Evolutionary conservation across 805 yeast genomes (phyloP).

Genomic region (Starmera amethionina): DNA sequence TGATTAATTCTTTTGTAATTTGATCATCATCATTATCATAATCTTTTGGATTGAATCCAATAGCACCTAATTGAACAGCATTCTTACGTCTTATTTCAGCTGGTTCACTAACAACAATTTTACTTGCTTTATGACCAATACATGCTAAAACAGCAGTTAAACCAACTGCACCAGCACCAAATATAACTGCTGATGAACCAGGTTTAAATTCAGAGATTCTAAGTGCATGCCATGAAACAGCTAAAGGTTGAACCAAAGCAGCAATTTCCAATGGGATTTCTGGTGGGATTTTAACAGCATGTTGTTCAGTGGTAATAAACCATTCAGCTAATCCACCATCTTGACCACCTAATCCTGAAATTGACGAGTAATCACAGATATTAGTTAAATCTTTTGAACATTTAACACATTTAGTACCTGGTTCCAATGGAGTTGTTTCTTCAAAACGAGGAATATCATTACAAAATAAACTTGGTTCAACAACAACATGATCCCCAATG

Average conservation of each 20-base stretch:
- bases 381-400: slow-evolving; percentile 43
- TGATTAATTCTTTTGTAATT: slow-evolving; percentile 24
- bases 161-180: slow-evolving; percentile 51
- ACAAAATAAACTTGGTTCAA: slow-evolving; percentile 56
- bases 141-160: slow-evolving; percentile 39
- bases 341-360: slow-evolving; percentile 46
- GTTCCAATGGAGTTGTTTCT: slow-evolving; percentile 17
- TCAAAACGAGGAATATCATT: slow-evolving; percentile 33
- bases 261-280: slow-evolving; percentile 32
- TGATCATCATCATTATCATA: slow-evolving; percentile 22
- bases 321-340: slow-evolving; percentile 48
- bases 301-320: slow-evolving; percentile 30
- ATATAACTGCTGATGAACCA: slow-evolving; percentile 38
- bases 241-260: slow-evolving; percentile 47
- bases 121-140: slow-evolving; percentile 32
- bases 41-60: slow-evolving; percentile 37
- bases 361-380: slow-evolving; percentile 37
- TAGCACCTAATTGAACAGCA: slow-evolving; percentile 38
- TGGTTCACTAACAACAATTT: slow-evolving; percentile 42
- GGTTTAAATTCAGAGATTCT: slow-evolving; percentile 26
- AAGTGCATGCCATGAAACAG: slow-evolving; percentile 55
- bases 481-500: slow-evolving; percentile 50
- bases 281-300: slow-evolving; percentile 33
- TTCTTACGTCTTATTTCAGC: slow-evolving; percentile 37
- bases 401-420: slow-evolving; percentile 30